Evolutionary conservation across 2,329 filamentous ascomycete species (phyloP), one percentile per base, ranked within the genome.

Genomic region (Cryoendolithus antarcticus): DNA sequence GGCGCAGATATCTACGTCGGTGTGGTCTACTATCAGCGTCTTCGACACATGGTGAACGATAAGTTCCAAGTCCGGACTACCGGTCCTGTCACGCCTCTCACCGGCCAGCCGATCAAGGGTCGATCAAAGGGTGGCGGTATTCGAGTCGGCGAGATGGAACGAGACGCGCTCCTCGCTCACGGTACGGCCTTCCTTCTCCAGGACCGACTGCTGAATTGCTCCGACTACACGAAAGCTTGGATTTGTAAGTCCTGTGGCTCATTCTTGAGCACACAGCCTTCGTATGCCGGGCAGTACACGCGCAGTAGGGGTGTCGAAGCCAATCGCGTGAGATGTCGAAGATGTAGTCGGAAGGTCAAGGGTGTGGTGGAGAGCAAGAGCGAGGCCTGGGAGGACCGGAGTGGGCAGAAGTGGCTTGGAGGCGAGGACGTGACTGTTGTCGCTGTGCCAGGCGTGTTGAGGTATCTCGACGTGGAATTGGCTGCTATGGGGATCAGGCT

Each of bases 11-110:
- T 98, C 56, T 98, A 93, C 66, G 77, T 96, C 43, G 91, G 91
- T 34, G 80, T 95, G 8, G 91, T 98, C 44, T 96, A 96, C 71
- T 98, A 98, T 71, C 91, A 98, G 65, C 80, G 91, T 62, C 74
- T 98, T 44, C 75, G 91, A 60, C 91, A 98, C 79, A 98, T 98
- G 91, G 91, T 98, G 41, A 96, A 95, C 74, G 91, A 98, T 65
- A 98, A 98, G 65, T 98, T 84, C 71, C 91, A 98, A 63, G 91
- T 96, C 40, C 80, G 91, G 62, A 96, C 91, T 2, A 96, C 91
- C 0, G 91, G 91, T 40, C 88, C 88, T 1, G 82, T 95, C 32
- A 91, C 91, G 40, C 76, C 81, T 15, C 77, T 91, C 10, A 96
- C 89, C 1, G 88, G 89, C 27, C 91, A 98, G 60, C 91, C 91